Evolutionary conservation across 805 yeast genomes (phyloP), one percentile per base, ranked within the genome.

Genomic region (Yamadazyma sp.): DNA sequence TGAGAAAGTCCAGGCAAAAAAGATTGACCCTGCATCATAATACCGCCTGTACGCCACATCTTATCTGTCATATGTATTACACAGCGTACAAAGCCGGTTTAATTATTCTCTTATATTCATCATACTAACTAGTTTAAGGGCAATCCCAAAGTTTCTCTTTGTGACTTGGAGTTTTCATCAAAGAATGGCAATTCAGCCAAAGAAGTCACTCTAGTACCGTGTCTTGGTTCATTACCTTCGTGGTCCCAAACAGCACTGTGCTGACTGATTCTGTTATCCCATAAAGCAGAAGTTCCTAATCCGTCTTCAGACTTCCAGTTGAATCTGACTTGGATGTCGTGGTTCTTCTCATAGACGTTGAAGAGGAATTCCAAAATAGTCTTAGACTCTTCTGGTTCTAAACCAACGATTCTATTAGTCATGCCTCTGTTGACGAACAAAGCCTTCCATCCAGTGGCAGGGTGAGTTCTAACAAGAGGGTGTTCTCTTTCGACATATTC

Each of bases 391-490:
- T 61, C 74, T 16, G 70, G 67, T 36, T 72, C 69, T 35, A 77
- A 61, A 0, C 80, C 82, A 6, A 69, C 67, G 41, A 77, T 77
- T 40, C 75, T 62, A 28, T 51, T 60, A 13, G 80, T 76, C 67
- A 68, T 66, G 16, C 64, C 59, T 32, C 77, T 64, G 56, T 77
- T 76, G 32, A 77, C 75, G 41, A 60, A 78, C 46, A 78, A 57
- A 1, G 78, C 60, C 55, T 78, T 79, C 75, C 77, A 68, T 31
- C 82, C 82, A 16, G 84, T 78, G 11, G 71, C 80, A 10, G 85
- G 84, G 46, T 80, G 80, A 22, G 82, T 75, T 59, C 83, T 70
- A 22, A 80, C 70, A 19, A 80, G 46, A 3, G 82, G 83, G 54
- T 79, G 84, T 40, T 68, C 73, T 54, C 80, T 69, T 46, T 70